These are phyloP conservation scores for Sclerotinia nivalis DNA, from an alignment of 2,329 filamentous ascomycete species.

Conservation along the genomic window DNA sequence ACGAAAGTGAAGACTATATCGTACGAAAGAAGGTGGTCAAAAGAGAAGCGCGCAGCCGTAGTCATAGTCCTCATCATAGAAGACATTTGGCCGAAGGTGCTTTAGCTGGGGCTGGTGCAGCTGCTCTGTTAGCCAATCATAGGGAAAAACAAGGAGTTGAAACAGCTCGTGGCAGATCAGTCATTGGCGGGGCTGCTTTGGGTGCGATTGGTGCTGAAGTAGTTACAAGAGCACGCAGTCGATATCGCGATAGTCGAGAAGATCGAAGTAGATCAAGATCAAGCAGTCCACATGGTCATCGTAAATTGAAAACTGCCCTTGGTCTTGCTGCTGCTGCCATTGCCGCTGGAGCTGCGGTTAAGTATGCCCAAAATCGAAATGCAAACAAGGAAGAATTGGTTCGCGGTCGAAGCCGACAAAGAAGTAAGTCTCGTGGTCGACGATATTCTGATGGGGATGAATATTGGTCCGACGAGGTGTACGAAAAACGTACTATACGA, in stretches of 20 bases:
- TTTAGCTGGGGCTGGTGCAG: conserved; percentile 61
- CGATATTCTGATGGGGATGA: conserved; percentile 44
- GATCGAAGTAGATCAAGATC: conserved; percentile 42
- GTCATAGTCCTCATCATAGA: conserved; percentile 54
- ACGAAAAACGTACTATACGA: conserved; percentile 37
- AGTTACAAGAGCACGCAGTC: conserved; percentile 59
- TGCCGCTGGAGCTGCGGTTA: conserved; percentile 64
- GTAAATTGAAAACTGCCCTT: conserved; percentile 60
- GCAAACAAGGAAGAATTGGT: conserved; percentile 58
- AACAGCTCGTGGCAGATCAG: conserved; percentile 34
- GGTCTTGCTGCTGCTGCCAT: conserved; percentile 64
- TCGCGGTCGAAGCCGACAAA: conserved; percentile 54
- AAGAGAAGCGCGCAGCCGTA: conserved; percentile 50
- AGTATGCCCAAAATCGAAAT: conserved; percentile 62
- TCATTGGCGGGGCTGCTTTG: conserved; percentile 56
- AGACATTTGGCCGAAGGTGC: conserved; percentile 65
- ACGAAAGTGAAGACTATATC: conserved; percentile 49
- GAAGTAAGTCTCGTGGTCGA: conserved; percentile 45
- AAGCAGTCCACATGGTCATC: conserved; percentile 43
- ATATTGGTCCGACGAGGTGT: conserved; percentile 31
- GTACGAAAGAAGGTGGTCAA: conserved; percentile 45
- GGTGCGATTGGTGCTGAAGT: conserved; percentile 64
- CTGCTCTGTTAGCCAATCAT: conserved; percentile 59
- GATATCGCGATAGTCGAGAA: conserved; percentile 56
- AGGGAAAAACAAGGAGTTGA: conserved; percentile 46